Conservation (phyloP, 2,329 filamentous ascomycete genomes). For the Ophiostoma quercus region DNA sequence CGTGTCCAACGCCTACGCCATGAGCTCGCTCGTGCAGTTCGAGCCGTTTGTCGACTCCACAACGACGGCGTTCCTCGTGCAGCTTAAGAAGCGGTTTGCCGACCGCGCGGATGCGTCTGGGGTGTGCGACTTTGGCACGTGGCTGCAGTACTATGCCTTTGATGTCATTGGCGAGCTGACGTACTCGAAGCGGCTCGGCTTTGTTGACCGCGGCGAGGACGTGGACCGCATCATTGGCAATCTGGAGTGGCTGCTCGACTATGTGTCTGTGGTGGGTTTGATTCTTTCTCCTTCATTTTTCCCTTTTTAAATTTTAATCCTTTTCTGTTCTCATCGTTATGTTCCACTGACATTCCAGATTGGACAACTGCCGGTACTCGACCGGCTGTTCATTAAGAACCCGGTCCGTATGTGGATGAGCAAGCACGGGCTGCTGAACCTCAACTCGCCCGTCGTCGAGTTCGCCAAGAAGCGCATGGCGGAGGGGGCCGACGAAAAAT, state of each 20-base stretch:
- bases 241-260: background rate
- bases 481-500: background rate
- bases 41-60: constrained; percentile 29
- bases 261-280: background rate
- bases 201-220: background rate
- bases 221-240: background rate
- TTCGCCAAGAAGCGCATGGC: constrained; percentile 1
- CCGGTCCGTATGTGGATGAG: background rate
- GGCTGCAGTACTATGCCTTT: constrained; percentile 15
- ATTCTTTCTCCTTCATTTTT: too few relatives aligned
- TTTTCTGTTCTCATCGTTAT: too few relatives aligned
- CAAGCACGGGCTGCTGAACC: background rate
- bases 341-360: background rate
- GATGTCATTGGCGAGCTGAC: constrained; percentile 18
- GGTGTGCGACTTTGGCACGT: background rate
- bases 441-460: constrained; percentile 4
- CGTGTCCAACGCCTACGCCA: constrained; percentile 27
- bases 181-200: background rate
- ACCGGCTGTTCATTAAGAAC: background rate
- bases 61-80: constrained; percentile 29
- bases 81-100: constrained; percentile 24
- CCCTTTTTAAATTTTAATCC: too few relatives aligned
- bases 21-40: constrained; percentile 28
- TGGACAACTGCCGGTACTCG: background rate
- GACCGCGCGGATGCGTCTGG: background rate